phyloP scores from a whole-genome alignment of 768 basidiomycete species.

The Solioccasus polychromus region DNA sequence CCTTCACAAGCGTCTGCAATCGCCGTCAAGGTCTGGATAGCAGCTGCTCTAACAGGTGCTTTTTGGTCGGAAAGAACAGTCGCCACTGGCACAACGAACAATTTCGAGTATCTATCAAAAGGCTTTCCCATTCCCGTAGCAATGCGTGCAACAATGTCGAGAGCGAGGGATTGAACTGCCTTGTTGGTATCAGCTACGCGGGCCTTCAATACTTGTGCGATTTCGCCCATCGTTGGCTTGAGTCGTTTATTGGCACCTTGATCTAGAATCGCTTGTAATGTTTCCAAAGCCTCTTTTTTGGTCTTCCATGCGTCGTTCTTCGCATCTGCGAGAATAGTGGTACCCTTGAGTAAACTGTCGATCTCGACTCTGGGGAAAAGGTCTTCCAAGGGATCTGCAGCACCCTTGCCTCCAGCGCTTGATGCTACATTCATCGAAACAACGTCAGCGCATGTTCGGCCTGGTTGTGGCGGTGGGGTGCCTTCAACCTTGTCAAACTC shows the following conservation, averaged over 20 bases:
- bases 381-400: constrained; percentile 80
- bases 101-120: constrained; percentile 85
- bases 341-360: constrained; percentile 79
- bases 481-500: constrained; percentile 95
- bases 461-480: constrained; percentile 72
- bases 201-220: constrained; percentile 82
- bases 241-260: constrained; percentile 90
- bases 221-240: constrained; percentile 91
- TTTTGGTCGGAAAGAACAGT: constrained; percentile 93
- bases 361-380: constrained; percentile 94
- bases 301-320: constrained; percentile 97
- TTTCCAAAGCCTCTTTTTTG: constrained; percentile 92
- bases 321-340: constrained; percentile 75
- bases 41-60: constrained; percentile 76
- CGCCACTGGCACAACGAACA: constrained; percentile 73
- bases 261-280: constrained; percentile 78
- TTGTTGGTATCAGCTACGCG: constrained; percentile 93
- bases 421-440: constrained; percentile 44
- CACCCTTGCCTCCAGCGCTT: constrained; percentile 39
- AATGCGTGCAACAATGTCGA: constrained; percentile 87
- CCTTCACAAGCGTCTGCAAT: constrained; percentile 85
- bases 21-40: constrained; percentile 71
- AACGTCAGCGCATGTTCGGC: constrained; percentile 73
- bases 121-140: constrained; percentile 94
- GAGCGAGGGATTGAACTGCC: constrained; percentile 83